Conservation (phyloP, 345 rosid species). For the Salix udensis region DNA sequence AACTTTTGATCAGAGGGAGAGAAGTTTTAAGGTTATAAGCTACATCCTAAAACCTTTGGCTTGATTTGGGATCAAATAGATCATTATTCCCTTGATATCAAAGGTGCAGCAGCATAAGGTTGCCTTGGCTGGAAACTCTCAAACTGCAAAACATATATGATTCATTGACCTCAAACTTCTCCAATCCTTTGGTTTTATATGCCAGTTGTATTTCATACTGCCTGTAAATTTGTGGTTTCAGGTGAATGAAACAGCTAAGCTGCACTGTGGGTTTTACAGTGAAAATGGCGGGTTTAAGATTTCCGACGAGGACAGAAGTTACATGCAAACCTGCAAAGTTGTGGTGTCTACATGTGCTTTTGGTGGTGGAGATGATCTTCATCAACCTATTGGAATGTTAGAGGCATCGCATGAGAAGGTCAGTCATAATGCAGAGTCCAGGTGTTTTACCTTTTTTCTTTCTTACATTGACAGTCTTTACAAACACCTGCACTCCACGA, state of each 20-base stretch:
- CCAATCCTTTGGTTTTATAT: not conserved
- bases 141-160: not conserved
- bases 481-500: slow-evolving; percentile 20
- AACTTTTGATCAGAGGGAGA: slow-evolving; percentile 68
- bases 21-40: slow-evolving; percentile 68
- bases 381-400: slow-evolving; percentile 87
- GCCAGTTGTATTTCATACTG: slow-evolving; percentile 13
- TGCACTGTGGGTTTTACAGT: slow-evolving; percentile 84
- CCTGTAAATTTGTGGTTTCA: slow-evolving; percentile 27
- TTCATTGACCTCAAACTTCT: not conserved
- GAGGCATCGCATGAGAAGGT: slow-evolving; percentile 68
- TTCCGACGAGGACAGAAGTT: slow-evolving; percentile 59
- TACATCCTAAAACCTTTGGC: not conserved
- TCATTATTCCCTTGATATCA: not conserved
- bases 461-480: not conserved
- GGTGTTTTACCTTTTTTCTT: slow-evolving; percentile 2
- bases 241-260: slow-evolving; percentile 57
- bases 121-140: too few species aligned
- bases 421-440: slow-evolving; percentile 18
- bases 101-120: too few species aligned
- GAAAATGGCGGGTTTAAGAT: slow-evolving; percentile 73
- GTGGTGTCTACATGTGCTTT: slow-evolving; percentile 92
- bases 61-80: not conserved
- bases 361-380: slow-evolving; percentile 97
- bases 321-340: slow-evolving; percentile 54